Evolutionary conservation across 2,329 filamentous ascomycete species (phyloP).

Genomic region (Fusarium sp.): DNA sequence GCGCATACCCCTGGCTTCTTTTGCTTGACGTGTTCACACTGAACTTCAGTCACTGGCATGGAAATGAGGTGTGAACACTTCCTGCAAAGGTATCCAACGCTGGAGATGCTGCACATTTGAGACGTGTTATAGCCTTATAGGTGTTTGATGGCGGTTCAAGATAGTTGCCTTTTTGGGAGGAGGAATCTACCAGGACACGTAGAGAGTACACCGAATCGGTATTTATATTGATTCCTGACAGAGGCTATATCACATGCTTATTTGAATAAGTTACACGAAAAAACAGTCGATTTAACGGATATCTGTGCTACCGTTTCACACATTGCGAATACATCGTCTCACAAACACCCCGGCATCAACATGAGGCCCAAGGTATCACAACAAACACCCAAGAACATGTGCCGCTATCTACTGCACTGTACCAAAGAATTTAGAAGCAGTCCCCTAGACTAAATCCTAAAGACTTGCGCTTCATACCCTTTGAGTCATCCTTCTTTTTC

Average conservation of each 20-base stretch:
- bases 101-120: constrained; percentile 21
- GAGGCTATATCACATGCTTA: background rate
- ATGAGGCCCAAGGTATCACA: background rate
- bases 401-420: background rate
- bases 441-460: background rate
- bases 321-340: background rate
- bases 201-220: background rate
- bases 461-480: background rate
- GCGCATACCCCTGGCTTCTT: background rate
- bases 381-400: background rate
- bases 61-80: constrained; percentile 19
- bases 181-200: too few species aligned
- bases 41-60: constrained; percentile 14
- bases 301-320: background rate
- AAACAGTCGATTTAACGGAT: background rate
- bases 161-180: too few species aligned
- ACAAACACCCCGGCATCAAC: background rate
- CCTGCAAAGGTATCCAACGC: constrained; percentile 22
- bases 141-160: too few species aligned
- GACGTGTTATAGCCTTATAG: too few species aligned
- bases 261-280: background rate
- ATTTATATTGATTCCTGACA: background rate
- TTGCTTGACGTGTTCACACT: constrained; percentile 10
- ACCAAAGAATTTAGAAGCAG: background rate
- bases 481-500: constrained; percentile 6